These are phyloP conservation scores for Solanum bulbocastanum DNA, from an alignment of 257 asterid species.

Conservation along the genomic window DNA sequence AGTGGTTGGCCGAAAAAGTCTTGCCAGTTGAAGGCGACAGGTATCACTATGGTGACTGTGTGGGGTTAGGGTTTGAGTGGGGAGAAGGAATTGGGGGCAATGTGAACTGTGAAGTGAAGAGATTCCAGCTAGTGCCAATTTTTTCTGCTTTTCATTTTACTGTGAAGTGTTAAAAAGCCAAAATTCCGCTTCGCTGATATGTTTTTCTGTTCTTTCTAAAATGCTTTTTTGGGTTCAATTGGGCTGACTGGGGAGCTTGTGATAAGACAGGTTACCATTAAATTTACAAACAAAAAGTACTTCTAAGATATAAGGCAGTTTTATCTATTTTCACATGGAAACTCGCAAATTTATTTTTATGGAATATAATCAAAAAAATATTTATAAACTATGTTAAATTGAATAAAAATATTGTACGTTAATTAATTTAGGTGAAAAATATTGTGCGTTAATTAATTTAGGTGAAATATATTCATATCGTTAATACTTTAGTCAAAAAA, in stretches of 20 bases:
- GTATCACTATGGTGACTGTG: constrained; percentile 41
- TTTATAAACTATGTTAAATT: too few relatives aligned
- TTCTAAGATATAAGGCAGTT: not conserved
- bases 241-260: not conserved
- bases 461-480: too few relatives aligned
- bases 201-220: not conserved
- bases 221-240: not conserved
- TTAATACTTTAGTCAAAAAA: too few relatives aligned
- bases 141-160: not conserved
- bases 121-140: not conserved
- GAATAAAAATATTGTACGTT: too few relatives aligned
- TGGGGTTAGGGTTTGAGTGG: constrained; percentile 37
- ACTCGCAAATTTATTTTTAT: too few relatives aligned
- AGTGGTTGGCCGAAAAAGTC: constrained; percentile 55
- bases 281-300: not conserved
- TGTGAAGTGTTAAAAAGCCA: not conserved
- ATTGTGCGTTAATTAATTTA: too few relatives aligned
- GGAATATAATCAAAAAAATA: too few relatives aligned
- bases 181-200: not conserved
- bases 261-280: not conserved
- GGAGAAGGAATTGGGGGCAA: not conserved
- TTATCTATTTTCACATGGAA: too few relatives aligned
- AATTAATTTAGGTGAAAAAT: too few relatives aligned
- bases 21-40: constrained; percentile 89
- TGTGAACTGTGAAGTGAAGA: not conserved